Conservation (phyloP, 192 early-diverging fungal species). For the Diversispora epigaea region DNA sequence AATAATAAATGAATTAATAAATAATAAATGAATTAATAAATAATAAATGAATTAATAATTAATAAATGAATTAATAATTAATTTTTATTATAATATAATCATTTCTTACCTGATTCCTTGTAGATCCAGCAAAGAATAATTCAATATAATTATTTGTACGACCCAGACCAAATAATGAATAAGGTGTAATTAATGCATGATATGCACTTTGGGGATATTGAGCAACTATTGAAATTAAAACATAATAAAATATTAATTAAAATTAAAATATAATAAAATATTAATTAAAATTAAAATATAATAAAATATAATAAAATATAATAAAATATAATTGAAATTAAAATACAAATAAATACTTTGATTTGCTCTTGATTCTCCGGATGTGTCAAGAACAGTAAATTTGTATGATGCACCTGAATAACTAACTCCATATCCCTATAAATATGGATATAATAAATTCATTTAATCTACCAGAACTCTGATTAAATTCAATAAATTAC, state of each 20-base stretch:
- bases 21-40: not conserved
- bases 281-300: not conserved
- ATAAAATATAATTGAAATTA: too few relatives aligned
- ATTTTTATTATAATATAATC: not conserved
- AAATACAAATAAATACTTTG: slow-evolving; percentile 48
- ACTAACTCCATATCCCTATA: slow-evolving; percentile 66
- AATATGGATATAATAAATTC: too few relatives aligned
- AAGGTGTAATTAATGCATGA: slow-evolving; percentile 73
- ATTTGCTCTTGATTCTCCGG: slow-evolving; percentile 72
- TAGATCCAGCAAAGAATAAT: slow-evolving; percentile 82
- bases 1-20: not conserved
- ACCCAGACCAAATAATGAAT: slow-evolving; percentile 83
- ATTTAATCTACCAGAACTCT: not conserved
- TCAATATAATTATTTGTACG: slow-evolving; percentile 97
- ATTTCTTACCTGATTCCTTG: slow-evolving; percentile 53
- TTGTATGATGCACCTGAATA: slow-evolving; percentile 84
- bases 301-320: not conserved
- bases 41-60: not conserved
- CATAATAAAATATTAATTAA: not conserved
- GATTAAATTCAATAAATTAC: not conserved
- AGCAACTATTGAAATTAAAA: slow-evolving; percentile 47
- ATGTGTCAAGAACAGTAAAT: slow-evolving; percentile 78
- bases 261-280: not conserved
- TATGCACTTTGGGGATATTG: slow-evolving; percentile 83
- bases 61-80: not conserved